Base-by-base conservation (phyloP, 129 eudicot genomes). In the Heracleum sosnowskyi region DNA sequence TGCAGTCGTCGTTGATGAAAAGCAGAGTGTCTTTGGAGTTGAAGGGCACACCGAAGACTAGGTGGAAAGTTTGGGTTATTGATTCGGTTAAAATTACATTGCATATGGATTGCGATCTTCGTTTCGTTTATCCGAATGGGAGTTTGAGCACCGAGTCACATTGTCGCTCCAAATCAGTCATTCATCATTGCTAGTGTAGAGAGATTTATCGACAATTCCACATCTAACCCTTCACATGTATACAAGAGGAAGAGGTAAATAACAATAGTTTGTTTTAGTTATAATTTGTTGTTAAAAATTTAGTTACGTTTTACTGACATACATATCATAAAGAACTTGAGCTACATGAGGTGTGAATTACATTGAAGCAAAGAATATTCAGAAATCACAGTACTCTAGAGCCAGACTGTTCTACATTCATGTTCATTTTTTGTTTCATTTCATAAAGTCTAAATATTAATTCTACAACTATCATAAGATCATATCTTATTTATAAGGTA, bases 51-150 rank as follows among this genome's bases (percentile, higher is more conserved):
- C 66, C 90, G 16, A 86, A 83, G 80, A 87, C 98, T 0, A 81
- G 79, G 76, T 93, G 98, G 98, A 80, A 86, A 64, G 86, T 91
- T 5, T 87, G 97, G 47, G 85, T 88, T 2, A 33, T 93, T 24
- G 92, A 93, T 5, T 87, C 95, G 20, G 85, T 88, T 16, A 91
- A 88, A 85, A 91, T 91, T 85, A 80, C 86, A 89, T 75, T 87
- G 80, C 83, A 82, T 74, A 74, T 93, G 82, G 42, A 85, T 78
- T 93, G 98, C 78, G 49, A 75, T 2, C 88, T 93, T 31, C 41
- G 18, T 36, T 80, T 91, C 86, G 0, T 18, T 35, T 16, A 40
- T 11, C 29, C 70, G 10, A 81, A 84, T 78, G 79, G 77, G 18
- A 86, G 82, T 39, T 26, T 15, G 4, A 75, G 73, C 18, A 82